phyloP scores from a whole-genome alignment of 116 monocot genomes.

The Dioscorea cayenensis region DNA sequence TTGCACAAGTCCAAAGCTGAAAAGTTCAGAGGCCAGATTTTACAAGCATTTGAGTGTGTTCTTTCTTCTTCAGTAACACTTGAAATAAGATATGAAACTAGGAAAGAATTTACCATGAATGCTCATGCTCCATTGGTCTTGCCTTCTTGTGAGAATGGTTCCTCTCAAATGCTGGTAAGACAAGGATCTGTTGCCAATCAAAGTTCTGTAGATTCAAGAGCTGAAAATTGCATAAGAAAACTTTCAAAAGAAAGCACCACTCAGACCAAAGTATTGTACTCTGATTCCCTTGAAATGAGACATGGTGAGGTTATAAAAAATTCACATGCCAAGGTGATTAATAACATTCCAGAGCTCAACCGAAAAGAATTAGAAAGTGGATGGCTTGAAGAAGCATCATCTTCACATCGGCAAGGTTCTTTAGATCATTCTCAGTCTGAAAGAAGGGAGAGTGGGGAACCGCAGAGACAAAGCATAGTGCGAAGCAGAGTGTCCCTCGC shows the following conservation, averaged over 20 bases:
- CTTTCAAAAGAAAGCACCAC: conserved; percentile 17
- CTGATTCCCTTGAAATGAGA: conserved; percentile 27
- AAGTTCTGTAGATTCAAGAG: conserved; percentile 10
- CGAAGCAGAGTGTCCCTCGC: conserved; percentile 84
- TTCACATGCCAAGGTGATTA: conserved; percentile 8
- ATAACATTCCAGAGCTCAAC: conserved; percentile 6
- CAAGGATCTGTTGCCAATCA: conserved; percentile 13
- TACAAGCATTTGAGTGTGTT: conserved; percentile 82
- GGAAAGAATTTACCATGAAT: conserved; percentile 9
- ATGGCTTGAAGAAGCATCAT: conserved; percentile 32
- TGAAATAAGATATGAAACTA: conserved; percentile 64
- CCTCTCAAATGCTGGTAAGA: conserved; percentile 27
- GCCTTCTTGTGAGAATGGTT: conserved; percentile 23
- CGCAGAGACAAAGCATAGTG: conserved; percentile 43
- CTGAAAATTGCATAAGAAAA: conserved; percentile 24
- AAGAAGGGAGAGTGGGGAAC: conserved; percentile 21
- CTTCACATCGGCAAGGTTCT: conserved; percentile 24
- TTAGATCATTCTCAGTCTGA: conserved; percentile 13
- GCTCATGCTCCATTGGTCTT: neutral
- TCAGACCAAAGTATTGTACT: conserved; percentile 17
- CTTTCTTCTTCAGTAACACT: conserved; percentile 62
- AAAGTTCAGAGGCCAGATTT: conserved; percentile 75
- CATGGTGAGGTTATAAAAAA: conserved; percentile 53
- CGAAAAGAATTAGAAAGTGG: conserved; percentile 20
- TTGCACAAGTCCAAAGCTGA: conserved; percentile 75